phyloP scores from a whole-genome alignment of 2,329 filamentous ascomycete genomes.

The Alternaria incomplexa region DNA sequence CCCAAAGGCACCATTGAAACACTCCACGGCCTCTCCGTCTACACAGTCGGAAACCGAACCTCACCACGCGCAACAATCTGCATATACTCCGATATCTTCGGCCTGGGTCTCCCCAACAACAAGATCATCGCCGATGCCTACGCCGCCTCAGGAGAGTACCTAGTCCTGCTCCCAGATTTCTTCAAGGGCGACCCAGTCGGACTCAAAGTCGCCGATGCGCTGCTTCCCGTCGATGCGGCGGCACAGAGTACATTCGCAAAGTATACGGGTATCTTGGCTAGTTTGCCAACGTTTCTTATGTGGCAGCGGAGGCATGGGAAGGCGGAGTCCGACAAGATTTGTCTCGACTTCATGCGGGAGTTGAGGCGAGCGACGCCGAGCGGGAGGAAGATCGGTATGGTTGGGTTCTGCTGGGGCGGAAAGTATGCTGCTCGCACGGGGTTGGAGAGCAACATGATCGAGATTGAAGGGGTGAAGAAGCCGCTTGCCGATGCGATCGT shows the following conservation, averaged over 20 bases:
- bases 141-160: conserved; percentile 25
- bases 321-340: conserved; percentile 39
- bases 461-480: conserved; percentile 41
- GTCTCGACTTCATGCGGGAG: conserved; percentile 42
- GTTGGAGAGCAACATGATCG: conserved; percentile 41
- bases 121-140: conserved; percentile 34
- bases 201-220: conserved; percentile 40
- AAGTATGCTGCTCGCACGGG: conserved; percentile 24
- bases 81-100: conserved; percentile 34
- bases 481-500: conserved; percentile 49
- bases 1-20: conserved; percentile 23
- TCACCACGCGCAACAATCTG: conserved; percentile 27
- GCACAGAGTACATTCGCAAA: conserved; percentile 46
- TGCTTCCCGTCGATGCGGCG: conserved; percentile 46
- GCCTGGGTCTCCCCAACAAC: conserved; percentile 32
- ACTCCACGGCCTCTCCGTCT: conserved; percentile 30
- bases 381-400: conserved; percentile 38
- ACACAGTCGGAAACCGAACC: conserved; percentile 24
- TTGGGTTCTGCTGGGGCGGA: conserved; percentile 50
- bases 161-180: conserved; percentile 34
- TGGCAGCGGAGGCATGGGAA: conserved; percentile 44
- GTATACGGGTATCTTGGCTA: conserved; percentile 50
- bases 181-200: conserved; percentile 29
- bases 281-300: conserved; percentile 22
- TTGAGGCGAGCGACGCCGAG: conserved; percentile 39